phyloP scores from a whole-genome alignment of 1,284 basidiomycete genomes.

The Taiwanofungus camphoratus region DNA sequence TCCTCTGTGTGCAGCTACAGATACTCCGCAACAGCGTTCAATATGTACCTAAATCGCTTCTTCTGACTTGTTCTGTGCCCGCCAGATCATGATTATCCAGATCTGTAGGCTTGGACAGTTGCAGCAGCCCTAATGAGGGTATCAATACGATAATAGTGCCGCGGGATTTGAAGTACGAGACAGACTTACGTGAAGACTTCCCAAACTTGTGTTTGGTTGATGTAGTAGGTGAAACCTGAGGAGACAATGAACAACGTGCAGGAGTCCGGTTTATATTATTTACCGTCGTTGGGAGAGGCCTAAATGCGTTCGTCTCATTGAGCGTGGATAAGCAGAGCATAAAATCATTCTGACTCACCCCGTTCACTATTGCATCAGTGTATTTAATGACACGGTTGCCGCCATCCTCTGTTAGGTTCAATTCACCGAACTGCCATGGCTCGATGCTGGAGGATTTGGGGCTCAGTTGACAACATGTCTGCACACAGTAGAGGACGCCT shows the following conservation, averaged over 20 bases:
- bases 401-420: constrained; percentile 43
- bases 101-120: constrained; percentile 30
- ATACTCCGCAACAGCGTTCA: background rate
- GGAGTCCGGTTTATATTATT: constrained; percentile 12
- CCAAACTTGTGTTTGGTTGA: constrained; percentile 48
- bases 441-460: constrained; percentile 35
- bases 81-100: constrained; percentile 12
- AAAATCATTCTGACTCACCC: constrained; percentile 24
- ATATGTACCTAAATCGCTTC: background rate
- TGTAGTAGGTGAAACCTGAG: constrained; percentile 38
- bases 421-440: constrained; percentile 53
- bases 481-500: background rate
- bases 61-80: constrained; percentile 3
- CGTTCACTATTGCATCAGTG: constrained; percentile 43
- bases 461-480: background rate
- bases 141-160: constrained; percentile 7
- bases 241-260: constrained; percentile 7
- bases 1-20: constrained; percentile 1
- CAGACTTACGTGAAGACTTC: constrained; percentile 41
- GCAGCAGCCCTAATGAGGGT: constrained; percentile 25
- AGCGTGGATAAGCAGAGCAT: constrained; percentile 2
- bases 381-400: constrained; percentile 52
- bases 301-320: constrained; percentile 12
- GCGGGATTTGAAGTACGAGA: constrained; percentile 3
- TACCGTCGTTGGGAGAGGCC: constrained; percentile 54